phyloP scores from a whole-genome alignment of 2,329 filamentous ascomycete genomes.

The Fusarium sp. region DNA sequence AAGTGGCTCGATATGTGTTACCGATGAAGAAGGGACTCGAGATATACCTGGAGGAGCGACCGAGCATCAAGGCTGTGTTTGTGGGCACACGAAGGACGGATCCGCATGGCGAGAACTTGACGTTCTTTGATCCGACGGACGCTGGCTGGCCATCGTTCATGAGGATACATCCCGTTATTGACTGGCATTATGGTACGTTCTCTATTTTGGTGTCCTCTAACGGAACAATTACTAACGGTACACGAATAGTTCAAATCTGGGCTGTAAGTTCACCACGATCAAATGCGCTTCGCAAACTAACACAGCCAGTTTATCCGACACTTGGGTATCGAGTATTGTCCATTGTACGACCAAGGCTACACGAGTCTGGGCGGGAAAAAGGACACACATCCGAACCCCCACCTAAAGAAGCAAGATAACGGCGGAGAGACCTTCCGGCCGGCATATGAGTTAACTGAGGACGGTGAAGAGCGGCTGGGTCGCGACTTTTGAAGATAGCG shows the following conservation, averaged over 20 bases:
- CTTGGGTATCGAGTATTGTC: conserved; percentile 85
- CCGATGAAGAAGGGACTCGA: conserved; percentile 87
- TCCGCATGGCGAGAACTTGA: conserved; percentile 84
- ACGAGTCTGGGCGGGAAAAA: conserved; percentile 91
- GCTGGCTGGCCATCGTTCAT: conserved; percentile 92
- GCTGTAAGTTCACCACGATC: conserved; percentile 69
- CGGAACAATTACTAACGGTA: conserved; percentile 9
- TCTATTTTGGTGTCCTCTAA: fast-evolving
- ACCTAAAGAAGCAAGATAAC: conserved; percentile 43
- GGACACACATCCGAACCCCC: conserved; percentile 90
- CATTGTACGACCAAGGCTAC: conserved; percentile 88
- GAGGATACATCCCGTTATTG: conserved; percentile 93
- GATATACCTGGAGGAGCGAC: conserved; percentile 77
- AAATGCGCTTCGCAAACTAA: conserved; percentile 24
- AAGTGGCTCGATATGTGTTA: conserved; percentile 79
- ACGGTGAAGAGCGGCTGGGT: conserved; percentile 83
- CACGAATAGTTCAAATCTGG: conserved; percentile 81
- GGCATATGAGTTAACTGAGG: conserved; percentile 80
- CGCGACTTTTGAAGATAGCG: conserved; percentile 66
- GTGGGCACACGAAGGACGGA: conserved; percentile 86
- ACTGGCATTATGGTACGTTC: conserved; percentile 79
- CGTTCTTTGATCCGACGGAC: conserved; percentile 89
- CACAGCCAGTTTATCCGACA: conserved; percentile 79
- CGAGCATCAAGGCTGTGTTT: conserved; percentile 71
- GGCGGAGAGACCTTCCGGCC: conserved; percentile 69